Evolutionary conservation across 306 rosid species (phyloP).

Genomic region (Arachis stenosperma): DNA sequence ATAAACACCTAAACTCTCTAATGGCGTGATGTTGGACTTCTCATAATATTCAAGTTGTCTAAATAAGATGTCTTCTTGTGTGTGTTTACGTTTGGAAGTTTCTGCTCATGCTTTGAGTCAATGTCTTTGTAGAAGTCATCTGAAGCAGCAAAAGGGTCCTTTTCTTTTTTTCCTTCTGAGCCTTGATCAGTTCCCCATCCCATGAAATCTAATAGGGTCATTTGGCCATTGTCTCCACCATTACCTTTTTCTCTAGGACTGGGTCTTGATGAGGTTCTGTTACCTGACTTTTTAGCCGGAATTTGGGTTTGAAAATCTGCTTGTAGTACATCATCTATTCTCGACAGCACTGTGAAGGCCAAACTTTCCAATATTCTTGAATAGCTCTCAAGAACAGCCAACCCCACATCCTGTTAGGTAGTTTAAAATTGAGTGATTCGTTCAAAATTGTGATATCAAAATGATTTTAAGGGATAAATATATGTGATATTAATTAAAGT

Average conservation of each 20-base stretch:
- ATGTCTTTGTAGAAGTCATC: slow-evolving; percentile 50
- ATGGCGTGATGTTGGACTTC: slow-evolving; percentile 90
- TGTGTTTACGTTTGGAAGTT: slow-evolving; percentile 57
- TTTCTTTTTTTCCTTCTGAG: slow-evolving; percentile 56
- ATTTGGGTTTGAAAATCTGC: slow-evolving; percentile 73
- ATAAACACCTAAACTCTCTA: slow-evolving; percentile 42
- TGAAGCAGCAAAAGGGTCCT: slow-evolving; percentile 36
- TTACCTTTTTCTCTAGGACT: slow-evolving; percentile 47
- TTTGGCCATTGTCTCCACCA: slow-evolving; percentile 48
- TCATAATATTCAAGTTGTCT: slow-evolving; percentile 70
- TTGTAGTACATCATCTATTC: slow-evolving; percentile 92
- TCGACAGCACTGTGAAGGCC: slow-evolving; percentile 90
- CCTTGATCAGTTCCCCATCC: slow-evolving; percentile 74
- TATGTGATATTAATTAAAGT: too few relatives aligned
- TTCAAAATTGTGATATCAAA: too few relatives aligned
- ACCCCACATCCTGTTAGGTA: slow-evolving; percentile 72
- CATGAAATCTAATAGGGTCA: slow-evolving; percentile 93
- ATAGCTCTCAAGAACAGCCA: slow-evolving; percentile 93
- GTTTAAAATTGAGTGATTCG: too few relatives aligned
- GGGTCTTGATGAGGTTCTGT: slow-evolving; percentile 42
- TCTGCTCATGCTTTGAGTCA: slow-evolving; percentile 49
- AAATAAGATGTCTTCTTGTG: slow-evolving; percentile 73
- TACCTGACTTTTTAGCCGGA: slow-evolving; percentile 40
- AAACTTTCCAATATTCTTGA: slow-evolving; percentile 96
- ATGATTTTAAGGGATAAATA: too few relatives aligned